phyloP scores from a whole-genome alignment of 164 flowering plant genomes.

The Magnolia sinica region DNA sequence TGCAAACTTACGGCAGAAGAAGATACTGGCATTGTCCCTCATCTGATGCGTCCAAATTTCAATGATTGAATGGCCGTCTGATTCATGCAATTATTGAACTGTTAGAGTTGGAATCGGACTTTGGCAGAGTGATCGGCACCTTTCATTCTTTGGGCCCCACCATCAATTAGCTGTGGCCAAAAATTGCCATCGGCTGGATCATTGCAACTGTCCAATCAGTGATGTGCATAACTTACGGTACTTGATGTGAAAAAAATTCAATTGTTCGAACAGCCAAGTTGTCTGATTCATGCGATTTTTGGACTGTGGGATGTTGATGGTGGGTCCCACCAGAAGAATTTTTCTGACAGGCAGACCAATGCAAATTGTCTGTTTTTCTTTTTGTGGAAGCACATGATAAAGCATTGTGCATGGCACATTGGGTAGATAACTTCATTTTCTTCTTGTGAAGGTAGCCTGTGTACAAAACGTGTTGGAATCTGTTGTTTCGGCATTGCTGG shows the following conservation, averaged over 20 bases:
- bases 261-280: not conserved
- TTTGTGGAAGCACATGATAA: not conserved
- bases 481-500: constrained; percentile 61
- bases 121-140: not conserved
- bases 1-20: no score
- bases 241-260: no score
- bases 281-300: not conserved
- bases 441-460: constrained; percentile 44
- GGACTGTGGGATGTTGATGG: not conserved
- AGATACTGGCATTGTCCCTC: not conserved
- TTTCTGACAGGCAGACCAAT: no score
- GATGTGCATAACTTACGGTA: not conserved
- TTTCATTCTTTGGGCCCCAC: not conserved
- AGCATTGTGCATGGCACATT: not conserved
- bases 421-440: not conserved
- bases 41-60: no score
- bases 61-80: not conserved
- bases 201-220: not conserved
- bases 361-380: no score
- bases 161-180: not conserved
- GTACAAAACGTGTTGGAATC: constrained; percentile 90
- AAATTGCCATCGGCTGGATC: not conserved
- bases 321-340: not conserved
- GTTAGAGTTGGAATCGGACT: no score
- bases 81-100: no score